Evolutionary conservation across 2,329 filamentous ascomycete genomes (phyloP), one percentile per base, ranked within the genome.

Genomic region (Scolecobasidium constrictum): DNA sequence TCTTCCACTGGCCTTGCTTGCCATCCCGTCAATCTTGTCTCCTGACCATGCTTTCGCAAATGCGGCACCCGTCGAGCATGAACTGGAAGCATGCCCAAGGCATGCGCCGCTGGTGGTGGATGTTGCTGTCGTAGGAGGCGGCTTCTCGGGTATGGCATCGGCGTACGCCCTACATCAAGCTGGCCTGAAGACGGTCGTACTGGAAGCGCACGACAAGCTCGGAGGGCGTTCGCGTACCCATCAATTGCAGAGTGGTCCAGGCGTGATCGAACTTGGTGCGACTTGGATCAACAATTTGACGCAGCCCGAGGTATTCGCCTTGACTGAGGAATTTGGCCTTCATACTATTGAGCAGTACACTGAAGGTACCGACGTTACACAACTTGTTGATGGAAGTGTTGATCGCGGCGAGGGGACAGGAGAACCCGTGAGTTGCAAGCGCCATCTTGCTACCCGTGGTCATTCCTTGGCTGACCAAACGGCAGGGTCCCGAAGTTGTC

Each of bases 261-360:
- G 65, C 0, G 46, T 58, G 0, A 60, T 68, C 5, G 75, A 78
- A 17, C 51, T 76, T 0, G 75, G 75, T 3, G 75, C 72, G 0
- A 72, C 71, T 0, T 79, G 75, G 75, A 69, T 78, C 48, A 78
- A 79, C 47, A 69, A 77, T 41, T 66, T 58, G 1, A 72, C 66
- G 40, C 73, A 78, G 47, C 56, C 50, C 19, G 56, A 57, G 3
- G 65, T 77, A 38, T 67, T 56, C 48, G 58, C 52, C 0, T 53
- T 73, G 5, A 62, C 62, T 0, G 49, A 60, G 37, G 48, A 54
- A 31, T 70, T 66, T 39, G 61, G 62, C 0, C 50, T 68, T 1
- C 63, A 71, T 19, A 47, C 69, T 1, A 58, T 72, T 5, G 59
- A 63, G 50, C 73, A 77, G 50, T 69, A 69, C 23, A 66, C 64